phyloP scores from a whole-genome alignment of 371 early-diverging fungal species.

The Actinomortierella wolfii region DNA sequence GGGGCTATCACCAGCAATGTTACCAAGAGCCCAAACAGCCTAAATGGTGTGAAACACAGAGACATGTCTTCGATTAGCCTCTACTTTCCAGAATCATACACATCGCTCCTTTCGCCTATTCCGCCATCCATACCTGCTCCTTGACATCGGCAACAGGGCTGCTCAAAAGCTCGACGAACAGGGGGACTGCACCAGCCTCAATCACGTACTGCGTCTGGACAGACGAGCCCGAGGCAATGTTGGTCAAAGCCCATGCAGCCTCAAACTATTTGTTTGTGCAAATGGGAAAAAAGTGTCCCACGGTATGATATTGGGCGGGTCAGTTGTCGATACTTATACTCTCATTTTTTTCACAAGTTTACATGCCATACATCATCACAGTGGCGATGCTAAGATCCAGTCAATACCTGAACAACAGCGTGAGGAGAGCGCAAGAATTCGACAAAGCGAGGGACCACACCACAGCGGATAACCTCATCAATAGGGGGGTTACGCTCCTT shows the following conservation, averaged over 20 bases:
- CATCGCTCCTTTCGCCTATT: no score
- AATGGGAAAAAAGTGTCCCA: background rate
- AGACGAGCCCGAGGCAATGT: slow-evolving; percentile 99
- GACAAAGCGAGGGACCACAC: slow-evolving; percentile 96
- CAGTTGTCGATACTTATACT: no score
- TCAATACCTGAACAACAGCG: slow-evolving; percentile 83
- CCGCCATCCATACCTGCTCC: slow-evolving; percentile 81
- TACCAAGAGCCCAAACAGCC: slow-evolving; percentile 99
- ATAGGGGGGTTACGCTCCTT: slow-evolving; percentile 99
- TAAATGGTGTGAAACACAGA: slow-evolving; percentile 24
- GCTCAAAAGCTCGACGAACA: slow-evolving; percentile 90
- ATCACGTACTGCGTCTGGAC: slow-evolving; percentile 97
- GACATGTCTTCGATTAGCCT: no score
- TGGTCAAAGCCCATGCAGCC: slow-evolving; percentile 99
- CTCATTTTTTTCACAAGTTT: no score
- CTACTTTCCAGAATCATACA: no score
- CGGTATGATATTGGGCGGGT: no score
- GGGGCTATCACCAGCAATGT: slow-evolving; percentile 99
- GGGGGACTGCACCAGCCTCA: slow-evolving; percentile 91
- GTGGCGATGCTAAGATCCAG: slow-evolving; percentile 8
- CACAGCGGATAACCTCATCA: slow-evolving; percentile 93
- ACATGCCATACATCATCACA: no score
- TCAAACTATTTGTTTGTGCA: slow-evolving; percentile 83
- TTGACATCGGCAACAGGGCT: slow-evolving; percentile 90
- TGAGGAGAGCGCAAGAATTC: slow-evolving; percentile 87